Percentiles rank a stretch among this genome's conserved stretches.
Evolutionary conservation across 2,329 filamentous ascomycete species (phyloP).

Genomic region (Diaporthe vaccinii): DNA sequence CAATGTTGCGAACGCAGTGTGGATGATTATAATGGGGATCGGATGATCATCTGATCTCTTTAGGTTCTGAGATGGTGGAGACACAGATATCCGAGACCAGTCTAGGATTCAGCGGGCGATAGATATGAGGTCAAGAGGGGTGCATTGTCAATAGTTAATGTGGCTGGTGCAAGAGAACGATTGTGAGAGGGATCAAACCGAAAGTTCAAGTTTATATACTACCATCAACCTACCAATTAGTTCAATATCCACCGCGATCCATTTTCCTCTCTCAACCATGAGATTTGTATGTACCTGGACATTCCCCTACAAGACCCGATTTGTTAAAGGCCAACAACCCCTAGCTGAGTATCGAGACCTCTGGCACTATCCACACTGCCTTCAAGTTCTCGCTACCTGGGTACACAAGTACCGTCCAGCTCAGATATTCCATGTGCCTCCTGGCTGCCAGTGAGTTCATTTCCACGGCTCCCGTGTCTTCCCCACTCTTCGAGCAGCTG

Average conservation of each 20-base stretch:
- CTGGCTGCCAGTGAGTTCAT: constrained; percentile 1
- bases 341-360: too few species aligned
- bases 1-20: too few species aligned
- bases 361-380: background rate
- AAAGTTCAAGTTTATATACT: background rate
- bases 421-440: background rate
- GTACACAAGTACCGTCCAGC: background rate
- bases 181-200: too few species aligned
- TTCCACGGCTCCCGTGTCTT: constrained; percentile 2
- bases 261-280: too few species aligned
- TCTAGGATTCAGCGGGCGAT: background rate
- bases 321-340: too few species aligned
- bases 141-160: background rate
- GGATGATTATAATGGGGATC: too few species aligned
- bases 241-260: background rate
- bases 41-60: background rate
- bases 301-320: too few species aligned
- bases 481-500: constrained; percentile 17
- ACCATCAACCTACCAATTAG: background rate
- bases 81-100: background rate
- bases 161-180: background rate
- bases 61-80: background rate
- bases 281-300: background rate
- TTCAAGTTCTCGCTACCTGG: too few species aligned
- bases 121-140: background rate